Percentiles rank a stretch among this genome's conserved stretches.
Evolutionary conservation across 1,284 basidiomycete genomes (phyloP).

Genomic region (Trichosporon sp.): DNA sequence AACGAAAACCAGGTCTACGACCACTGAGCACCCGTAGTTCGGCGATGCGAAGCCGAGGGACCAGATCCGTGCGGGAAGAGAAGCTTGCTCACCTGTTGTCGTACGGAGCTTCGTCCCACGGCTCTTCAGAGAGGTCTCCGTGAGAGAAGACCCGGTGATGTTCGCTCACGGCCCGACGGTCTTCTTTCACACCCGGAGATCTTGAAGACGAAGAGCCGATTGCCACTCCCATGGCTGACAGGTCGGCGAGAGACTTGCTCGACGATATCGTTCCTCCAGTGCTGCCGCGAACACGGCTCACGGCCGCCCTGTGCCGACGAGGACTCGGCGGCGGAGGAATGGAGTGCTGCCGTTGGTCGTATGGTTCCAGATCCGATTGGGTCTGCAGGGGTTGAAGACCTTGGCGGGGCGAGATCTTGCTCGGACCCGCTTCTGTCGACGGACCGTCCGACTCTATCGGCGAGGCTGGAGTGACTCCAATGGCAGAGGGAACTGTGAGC

Average conservation of each 20-base stretch:
- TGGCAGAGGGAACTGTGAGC: neutral
- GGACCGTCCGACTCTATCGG: neutral
- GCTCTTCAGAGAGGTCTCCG: slow-evolving; percentile 15
- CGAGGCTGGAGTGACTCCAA: neutral
- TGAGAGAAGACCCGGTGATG: neutral
- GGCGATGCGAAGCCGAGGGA: neutral
- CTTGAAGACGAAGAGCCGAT: neutral
- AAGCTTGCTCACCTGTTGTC: slow-evolving; percentile 39
- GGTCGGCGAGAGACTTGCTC: neutral
- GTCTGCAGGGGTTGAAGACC: neutral
- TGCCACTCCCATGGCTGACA: neutral
- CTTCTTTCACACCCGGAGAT: neutral
- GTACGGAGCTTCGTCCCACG: slow-evolving; percentile 20
- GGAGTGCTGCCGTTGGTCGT: neutral
- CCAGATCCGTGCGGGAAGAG: neutral
- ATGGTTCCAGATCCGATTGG: neutral
- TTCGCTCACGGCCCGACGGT: neutral
- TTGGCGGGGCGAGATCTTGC: neutral
- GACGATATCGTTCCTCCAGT: slow-evolving; percentile 21
- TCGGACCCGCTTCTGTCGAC: neutral
- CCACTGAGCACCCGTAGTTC: neutral
- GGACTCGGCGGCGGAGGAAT: slow-evolving; percentile 42
- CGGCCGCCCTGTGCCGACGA: slow-evolving; percentile 36
- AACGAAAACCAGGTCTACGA: neutral
- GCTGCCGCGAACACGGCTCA: slow-evolving; percentile 32